These are phyloP conservation scores for Phytophthora capsici DNA, from an alignment of 352 stramenopile genomes.

Conservation along the genomic window DNA sequence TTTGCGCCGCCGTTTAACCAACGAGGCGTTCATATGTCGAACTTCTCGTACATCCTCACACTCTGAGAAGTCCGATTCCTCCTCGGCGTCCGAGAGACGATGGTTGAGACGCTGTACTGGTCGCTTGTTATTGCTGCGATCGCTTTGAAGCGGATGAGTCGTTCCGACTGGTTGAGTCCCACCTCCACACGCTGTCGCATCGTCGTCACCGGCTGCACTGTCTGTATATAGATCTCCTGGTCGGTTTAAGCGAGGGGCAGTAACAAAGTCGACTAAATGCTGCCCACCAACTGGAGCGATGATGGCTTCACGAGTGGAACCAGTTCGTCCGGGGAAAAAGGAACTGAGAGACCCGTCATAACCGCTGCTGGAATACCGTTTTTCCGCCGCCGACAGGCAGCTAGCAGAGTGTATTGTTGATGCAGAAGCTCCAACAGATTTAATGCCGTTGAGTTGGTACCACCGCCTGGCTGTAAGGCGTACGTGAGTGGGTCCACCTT, in stretches of 20 bases:
- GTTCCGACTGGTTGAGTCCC: too few relatives aligned
- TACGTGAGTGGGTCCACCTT: constrained; percentile 18
- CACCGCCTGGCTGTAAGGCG: neutral
- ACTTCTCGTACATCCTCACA: too few relatives aligned
- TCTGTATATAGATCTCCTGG: neutral
- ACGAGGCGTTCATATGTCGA: too few relatives aligned
- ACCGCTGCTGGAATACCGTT: neutral
- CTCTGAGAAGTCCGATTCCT: too few relatives aligned
- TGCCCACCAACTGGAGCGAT: constrained; percentile 1
- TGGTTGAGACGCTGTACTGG: too few relatives aligned
- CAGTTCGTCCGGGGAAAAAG: constrained; percentile 1
- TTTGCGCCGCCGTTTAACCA: too few relatives aligned
- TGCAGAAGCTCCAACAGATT: constrained; percentile 15
- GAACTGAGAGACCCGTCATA: neutral
- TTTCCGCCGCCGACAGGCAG: neutral
- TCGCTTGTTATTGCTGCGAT: too few relatives aligned
- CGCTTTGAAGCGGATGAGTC: too few relatives aligned
- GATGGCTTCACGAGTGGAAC: constrained; percentile 1
- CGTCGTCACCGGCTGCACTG: too few relatives aligned
- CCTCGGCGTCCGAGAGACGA: too few relatives aligned
- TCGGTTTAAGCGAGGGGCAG: neutral
- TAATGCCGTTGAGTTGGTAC: constrained; percentile 1
- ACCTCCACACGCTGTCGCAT: too few relatives aligned
- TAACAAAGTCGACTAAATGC: constrained; percentile 13
- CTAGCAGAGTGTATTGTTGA: neutral